A percentile compares a stretch with the other conserved stretches of the same genome.
These are phyloP conservation scores for Xylariaceae sp. DNA, from an alignment of 2,329 filamentous ascomycete genomes.

Conservation along the genomic window DNA sequence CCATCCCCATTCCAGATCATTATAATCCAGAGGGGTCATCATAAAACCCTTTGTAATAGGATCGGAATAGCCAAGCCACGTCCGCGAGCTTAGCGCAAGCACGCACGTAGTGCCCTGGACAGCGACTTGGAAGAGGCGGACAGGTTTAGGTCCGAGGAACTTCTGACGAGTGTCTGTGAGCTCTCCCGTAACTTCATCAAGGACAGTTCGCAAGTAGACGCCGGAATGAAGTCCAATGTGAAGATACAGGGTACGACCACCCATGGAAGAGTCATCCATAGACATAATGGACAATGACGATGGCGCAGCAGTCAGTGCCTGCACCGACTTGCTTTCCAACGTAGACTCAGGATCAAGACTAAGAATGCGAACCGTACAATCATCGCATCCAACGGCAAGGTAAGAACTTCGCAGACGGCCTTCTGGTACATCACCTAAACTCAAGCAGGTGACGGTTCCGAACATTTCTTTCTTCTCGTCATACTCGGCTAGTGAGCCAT, in stretches of 20 bases:
- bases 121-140: constrained; percentile 85
- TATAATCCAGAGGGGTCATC: constrained; percentile 85
- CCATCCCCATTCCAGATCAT: constrained; percentile 86
- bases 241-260: constrained; percentile 82
- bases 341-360: constrained; percentile 87
- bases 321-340: constrained; percentile 88
- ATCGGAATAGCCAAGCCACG: constrained; percentile 95
- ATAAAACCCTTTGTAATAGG: constrained; percentile 82
- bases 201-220: constrained; percentile 88
- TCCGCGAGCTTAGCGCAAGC: constrained; percentile 81
- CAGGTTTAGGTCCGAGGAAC: constrained; percentile 85
- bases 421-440: constrained; percentile 85
- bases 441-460: constrained; percentile 91
- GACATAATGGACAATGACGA: constrained; percentile 86
- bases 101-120: constrained; percentile 81
- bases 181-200: constrained; percentile 94
- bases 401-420: constrained; percentile 86
- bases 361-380: constrained; percentile 89
- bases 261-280: constrained; percentile 90
- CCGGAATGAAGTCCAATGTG: constrained; percentile 95
- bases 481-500: constrained; percentile 87
- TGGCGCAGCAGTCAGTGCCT: constrained; percentile 85
- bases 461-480: constrained; percentile 94
- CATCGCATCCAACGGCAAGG: constrained; percentile 92
- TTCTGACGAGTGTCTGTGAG: constrained; percentile 91